phyloP scores from a whole-genome alignment of 495 filamentous ascomycete genomes.

The Cenococcum geophilum region DNA sequence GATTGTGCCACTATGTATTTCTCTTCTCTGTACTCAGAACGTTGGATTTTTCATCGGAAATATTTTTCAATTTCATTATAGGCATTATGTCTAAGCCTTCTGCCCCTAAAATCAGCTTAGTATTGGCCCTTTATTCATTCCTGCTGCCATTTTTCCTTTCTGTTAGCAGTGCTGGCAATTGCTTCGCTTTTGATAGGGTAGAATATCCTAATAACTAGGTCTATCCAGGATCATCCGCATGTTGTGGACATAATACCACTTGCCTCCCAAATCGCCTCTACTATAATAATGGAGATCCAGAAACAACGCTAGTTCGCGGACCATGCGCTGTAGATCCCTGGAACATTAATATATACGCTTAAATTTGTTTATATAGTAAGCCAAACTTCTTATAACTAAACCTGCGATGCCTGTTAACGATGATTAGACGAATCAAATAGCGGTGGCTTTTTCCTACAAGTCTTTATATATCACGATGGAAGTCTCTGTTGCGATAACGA shows the following conservation, averaged over 20 bases:
- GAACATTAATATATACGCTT: background rate
- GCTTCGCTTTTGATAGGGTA: background rate
- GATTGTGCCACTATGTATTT: background rate
- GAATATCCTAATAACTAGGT: slow-evolving; percentile 3
- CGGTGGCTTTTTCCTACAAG: background rate
- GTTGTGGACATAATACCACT: background rate
- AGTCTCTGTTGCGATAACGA: slow-evolving; percentile 5
- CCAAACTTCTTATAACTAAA: background rate
- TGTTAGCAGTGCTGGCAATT: background rate
- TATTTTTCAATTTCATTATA: background rate
- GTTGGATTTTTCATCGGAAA: background rate
- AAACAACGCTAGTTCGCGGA: slow-evolving; percentile 1
- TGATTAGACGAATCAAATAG: background rate
- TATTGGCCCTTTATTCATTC: background rate
- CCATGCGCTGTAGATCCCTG: slow-evolving; percentile 5
- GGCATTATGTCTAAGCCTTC: background rate
- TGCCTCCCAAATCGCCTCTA: slow-evolving; percentile 1
- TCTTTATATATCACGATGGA: slow-evolving; percentile 3
- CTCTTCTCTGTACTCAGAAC: background rate
- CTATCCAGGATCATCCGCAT: slow-evolving; percentile 3
- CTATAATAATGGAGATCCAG: slow-evolving; percentile 2
- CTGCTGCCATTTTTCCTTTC: background rate
- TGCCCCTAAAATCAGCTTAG: background rate
- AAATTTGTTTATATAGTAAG: slow-evolving; percentile 3
- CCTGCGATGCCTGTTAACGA: background rate